phyloP scores from a whole-genome alignment of 495 filamentous ascomycete species.

The Cetradonia linearis region DNA sequence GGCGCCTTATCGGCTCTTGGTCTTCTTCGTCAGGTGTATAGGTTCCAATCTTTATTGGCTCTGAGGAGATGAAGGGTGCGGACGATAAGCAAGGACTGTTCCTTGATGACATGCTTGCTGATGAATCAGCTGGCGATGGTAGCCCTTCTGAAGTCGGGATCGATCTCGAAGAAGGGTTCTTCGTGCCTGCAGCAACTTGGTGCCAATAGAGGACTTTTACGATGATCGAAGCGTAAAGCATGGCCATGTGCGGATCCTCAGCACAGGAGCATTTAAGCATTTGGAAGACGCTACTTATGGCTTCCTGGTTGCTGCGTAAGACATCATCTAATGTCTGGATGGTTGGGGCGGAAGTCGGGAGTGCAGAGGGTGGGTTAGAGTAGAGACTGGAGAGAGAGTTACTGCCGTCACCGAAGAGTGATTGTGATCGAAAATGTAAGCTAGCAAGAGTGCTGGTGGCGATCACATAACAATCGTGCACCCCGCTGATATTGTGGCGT shows the following conservation, averaged over 20 bases:
- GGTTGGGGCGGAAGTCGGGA: background rate
- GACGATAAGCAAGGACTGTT: background rate
- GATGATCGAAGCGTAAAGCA: conserved; percentile 12
- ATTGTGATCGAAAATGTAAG: conserved; percentile 2
- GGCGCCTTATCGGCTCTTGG: conserved; percentile 7
- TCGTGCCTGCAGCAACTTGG: background rate
- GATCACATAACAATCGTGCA: conserved; percentile 1
- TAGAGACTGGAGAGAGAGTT: background rate
- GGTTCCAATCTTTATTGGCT: background rate
- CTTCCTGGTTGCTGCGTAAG: conserved; percentile 8
- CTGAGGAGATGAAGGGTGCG: background rate
- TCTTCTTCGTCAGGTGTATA: conserved; percentile 11
- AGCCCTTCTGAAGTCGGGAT: background rate
- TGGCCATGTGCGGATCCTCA: conserved; percentile 11
- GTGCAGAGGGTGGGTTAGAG: background rate
- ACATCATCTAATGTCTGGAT: conserved; percentile 8
- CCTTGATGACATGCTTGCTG: background rate
- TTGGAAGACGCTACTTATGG: conserved; percentile 5
- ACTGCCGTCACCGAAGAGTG: background rate
- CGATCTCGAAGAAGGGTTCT: background rate
- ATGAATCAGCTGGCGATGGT: background rate
- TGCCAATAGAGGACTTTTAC: conserved; percentile 14
- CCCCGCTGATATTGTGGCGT: background rate
- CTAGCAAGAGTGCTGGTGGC: conserved; percentile 2
- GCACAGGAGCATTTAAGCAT: conserved; percentile 9